Base-by-base conservation (phyloP, 2,329 filamentous ascomycete genomes). In the Sporothrix mexicana region DNA sequence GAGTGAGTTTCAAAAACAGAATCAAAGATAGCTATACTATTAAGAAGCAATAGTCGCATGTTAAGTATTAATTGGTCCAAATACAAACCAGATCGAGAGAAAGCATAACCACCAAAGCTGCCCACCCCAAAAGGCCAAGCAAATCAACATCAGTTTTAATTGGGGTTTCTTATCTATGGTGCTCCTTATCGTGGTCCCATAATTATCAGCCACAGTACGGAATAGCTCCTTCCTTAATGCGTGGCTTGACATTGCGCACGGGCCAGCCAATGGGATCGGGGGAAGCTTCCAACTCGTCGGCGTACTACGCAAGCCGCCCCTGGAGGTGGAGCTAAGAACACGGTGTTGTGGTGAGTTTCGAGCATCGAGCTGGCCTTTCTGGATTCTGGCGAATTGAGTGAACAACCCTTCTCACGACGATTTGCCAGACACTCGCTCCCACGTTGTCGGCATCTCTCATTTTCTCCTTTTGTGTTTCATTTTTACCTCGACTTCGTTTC, bases 291-390 rank as follows among this genome's bases (percentile, higher is more conserved):
- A 45, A 71, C 23, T 45, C 23, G 71, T 49, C 23, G 41, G 72
- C 43, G 59, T 66, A 57, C 47, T 70, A 77, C 78, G 76, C 77
- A 76, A 77, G 76, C 76, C 74, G 73, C 30, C 67, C 67, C 66
- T 53, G 25, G 25, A 53, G 45, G 25, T 76, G 74, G 74, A 74
- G 74, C 73, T 76, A 73, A 74, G 76, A 77, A 79, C 78, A 79
- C 79, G 77, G 78, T 77, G 77, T 79, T 78, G 77, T 77, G 73
- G 75, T 78, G 51, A 64, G 70, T 73, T 51, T 67, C 64, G 45
- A 67, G 45, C 7, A 55, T 74, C 70, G 69, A 69, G 62, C 62
- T 72, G 74, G 47, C 25, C 51, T 64, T 59, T 66, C 51, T 53
- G 45, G 51, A 9, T 15, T 41, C 25, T 23, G n/a, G 25, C 49